Base-by-base conservation (phyloP, 306 rosid species). In the Vigna radiata region DNA sequence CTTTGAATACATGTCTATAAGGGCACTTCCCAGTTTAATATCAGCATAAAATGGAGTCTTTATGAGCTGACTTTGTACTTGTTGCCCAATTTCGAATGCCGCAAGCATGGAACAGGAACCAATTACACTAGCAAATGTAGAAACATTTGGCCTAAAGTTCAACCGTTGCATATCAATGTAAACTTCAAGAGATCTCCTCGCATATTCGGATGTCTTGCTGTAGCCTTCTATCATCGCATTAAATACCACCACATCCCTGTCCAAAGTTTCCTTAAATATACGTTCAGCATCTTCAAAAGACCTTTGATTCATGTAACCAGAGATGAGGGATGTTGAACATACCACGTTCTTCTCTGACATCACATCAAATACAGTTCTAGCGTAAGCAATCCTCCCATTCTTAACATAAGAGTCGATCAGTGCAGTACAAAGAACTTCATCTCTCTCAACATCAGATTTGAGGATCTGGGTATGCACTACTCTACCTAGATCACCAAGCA, bases 151-250 rank as follows among this genome's bases (percentile, higher is more conserved):
- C 58, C 62, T 83, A 67, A 92, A 92, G 65, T 76, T 81, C 61
- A 72, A 60, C 59, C 89, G 77, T 61, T 95, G 97, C 97, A 92
- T 89, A 54, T 86, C 83, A 83, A 90, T 82, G 72, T 89, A 92
- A 83, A 90, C 85, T 15, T 89, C 91, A 78, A 95, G 70, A 18
- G 98, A 89, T 82, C 67, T 90, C 72, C 55, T 55, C 33, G 90
- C 97, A 84, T 78, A 66, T 59, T 89, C 90, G 19, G 76, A 47
- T 11, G 86, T 70, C 87, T 87, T 90, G 81, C 98, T 95, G 76
- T 89, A 95, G 53, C 97, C 98, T 83, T 95, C 98, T 63, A 95
- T 87, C 97, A 92, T 95, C 15, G 97, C 96, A 87, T 95, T 92
- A 79, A 89, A 95, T 12, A 85, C 93, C 50, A 95, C 98, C 8